Percentiles rank a stretch among this genome's conserved stretches.
Conservation (phyloP, 441 rosid species). For the Adansonia rubrostipa region DNA sequence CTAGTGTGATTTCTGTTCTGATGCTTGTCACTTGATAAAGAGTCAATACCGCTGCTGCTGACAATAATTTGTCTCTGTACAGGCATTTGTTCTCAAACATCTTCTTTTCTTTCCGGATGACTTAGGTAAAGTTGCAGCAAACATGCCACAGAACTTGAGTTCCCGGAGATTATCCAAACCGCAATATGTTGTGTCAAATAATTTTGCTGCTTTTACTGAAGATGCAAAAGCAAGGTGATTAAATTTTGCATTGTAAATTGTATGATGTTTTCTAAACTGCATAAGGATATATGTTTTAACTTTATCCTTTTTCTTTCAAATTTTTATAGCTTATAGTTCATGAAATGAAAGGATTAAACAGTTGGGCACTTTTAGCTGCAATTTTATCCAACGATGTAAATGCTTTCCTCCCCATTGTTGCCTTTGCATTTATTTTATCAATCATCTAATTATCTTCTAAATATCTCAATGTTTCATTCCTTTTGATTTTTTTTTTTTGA, state of each 20-base stretch:
- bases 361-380: background rate
- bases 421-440: background rate
- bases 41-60: constrained; percentile 27
- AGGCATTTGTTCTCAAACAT: constrained; percentile 96
- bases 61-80: constrained; percentile 40
- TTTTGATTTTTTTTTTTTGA: background rate
- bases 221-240: constrained; percentile 80
- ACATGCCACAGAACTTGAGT: constrained; percentile 43
- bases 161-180: constrained; percentile 46
- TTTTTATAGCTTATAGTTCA: constrained; percentile 1
- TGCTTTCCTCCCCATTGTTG: background rate
- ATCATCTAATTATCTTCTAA: background rate
- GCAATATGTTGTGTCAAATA: constrained; percentile 49
- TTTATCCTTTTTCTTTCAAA: background rate
- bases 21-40: background rate
- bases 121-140: constrained; percentile 47
- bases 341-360: constrained; percentile 4
- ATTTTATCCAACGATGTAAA: constrained; percentile 4
- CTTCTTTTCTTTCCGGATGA: constrained; percentile 85
- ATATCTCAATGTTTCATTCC: background rate
- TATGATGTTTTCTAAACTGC: constrained; percentile 11
- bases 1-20: constrained; percentile 6
- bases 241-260: constrained; percentile 13
- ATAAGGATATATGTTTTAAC: constrained; percentile 1
- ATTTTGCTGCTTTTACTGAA: constrained; percentile 62